Evolutionary conservation across 129 eudicot species (phyloP).

Genomic region (Centaurea solstitialis): DNA sequence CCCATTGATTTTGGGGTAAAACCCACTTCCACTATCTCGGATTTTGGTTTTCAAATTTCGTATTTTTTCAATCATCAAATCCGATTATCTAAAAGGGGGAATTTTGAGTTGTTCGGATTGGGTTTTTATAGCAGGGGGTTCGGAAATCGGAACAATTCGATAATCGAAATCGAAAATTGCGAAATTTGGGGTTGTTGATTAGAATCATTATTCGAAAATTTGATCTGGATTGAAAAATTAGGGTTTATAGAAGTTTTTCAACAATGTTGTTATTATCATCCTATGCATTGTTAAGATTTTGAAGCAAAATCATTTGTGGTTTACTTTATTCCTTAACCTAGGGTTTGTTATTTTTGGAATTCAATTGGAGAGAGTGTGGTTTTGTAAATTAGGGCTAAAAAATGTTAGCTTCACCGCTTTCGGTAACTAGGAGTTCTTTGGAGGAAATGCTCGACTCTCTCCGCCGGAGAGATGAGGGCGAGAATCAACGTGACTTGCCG

Average conservation of each 20-base stretch:
- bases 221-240: slow-evolving; percentile 15
- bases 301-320: slow-evolving; percentile 16
- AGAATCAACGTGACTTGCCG: slow-evolving; percentile 68
- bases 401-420: slow-evolving; percentile 52
- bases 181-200: not conserved
- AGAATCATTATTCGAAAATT: not conserved
- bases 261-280: slow-evolving; percentile 8
- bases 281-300: slow-evolving; percentile 19
- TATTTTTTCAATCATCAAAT: not conserved
- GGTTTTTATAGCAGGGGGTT: slow-evolving; percentile 18
- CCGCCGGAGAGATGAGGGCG: slow-evolving; percentile 58
- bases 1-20: slow-evolving; percentile 26
- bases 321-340: slow-evolving; percentile 35
- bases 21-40: slow-evolving; percentile 17
- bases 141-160: not conserved
- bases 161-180: not conserved
- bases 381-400: slow-evolving; percentile 10
- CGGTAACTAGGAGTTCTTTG: slow-evolving; percentile 70
- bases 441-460: slow-evolving; percentile 93
- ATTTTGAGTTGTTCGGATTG: slow-evolving; percentile 1
- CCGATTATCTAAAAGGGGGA: not conserved
- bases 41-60: slow-evolving; percentile 18
- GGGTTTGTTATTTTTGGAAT: slow-evolving; percentile 30
- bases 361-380: not conserved
- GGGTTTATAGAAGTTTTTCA: slow-evolving; percentile 27